A percentile compares a stretch with the other conserved stretches of the same genome.
Conservation (phyloP, 2,329 filamentous ascomycete species). For the Fragosphaeria purpurea region DNA sequence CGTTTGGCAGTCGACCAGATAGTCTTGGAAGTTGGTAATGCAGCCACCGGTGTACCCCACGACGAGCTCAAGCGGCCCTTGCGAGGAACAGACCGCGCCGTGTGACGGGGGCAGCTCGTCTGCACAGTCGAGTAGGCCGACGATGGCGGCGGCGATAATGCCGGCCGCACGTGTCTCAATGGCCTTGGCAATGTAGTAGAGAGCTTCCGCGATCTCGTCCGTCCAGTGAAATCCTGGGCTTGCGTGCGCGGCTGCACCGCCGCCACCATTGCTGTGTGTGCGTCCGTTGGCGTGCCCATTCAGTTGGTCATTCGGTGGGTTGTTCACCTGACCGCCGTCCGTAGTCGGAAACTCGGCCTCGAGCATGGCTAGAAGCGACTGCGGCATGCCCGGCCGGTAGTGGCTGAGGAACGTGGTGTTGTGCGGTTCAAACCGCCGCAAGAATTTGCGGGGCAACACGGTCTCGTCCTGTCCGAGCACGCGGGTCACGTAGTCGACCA, state of each 20-base stretch:
- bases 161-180: constrained; percentile 65
- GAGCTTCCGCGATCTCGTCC: constrained; percentile 42
- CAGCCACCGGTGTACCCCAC: constrained; percentile 74
- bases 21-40: constrained; percentile 70
- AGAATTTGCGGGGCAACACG: constrained; percentile 44
- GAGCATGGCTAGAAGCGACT: constrained; percentile 35
- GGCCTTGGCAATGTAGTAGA: constrained; percentile 58
- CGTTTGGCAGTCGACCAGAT: constrained; percentile 57
- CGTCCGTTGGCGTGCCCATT: not conserved
- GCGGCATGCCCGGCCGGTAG: constrained; percentile 44
- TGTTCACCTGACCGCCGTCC: not conserved
- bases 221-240: constrained; percentile 51
- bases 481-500: constrained; percentile 52
- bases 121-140: constrained; percentile 59
- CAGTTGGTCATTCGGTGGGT: not conserved
- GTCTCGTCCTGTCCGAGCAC: constrained; percentile 28
- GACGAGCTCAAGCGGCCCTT: constrained; percentile 44
- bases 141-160: constrained; percentile 61
- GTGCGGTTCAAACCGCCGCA: constrained; percentile 47
- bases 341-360: constrained; percentile 43
- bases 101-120: constrained; percentile 45
- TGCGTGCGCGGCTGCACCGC: not conserved
- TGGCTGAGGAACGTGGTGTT: constrained; percentile 66
- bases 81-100: no score
- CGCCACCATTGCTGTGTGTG: not conserved